Percentiles rank a stretch among this genome's conserved stretches.
Conservation (phyloP, 768 basidiomycete genomes). For the Suillus discolor region DNA sequence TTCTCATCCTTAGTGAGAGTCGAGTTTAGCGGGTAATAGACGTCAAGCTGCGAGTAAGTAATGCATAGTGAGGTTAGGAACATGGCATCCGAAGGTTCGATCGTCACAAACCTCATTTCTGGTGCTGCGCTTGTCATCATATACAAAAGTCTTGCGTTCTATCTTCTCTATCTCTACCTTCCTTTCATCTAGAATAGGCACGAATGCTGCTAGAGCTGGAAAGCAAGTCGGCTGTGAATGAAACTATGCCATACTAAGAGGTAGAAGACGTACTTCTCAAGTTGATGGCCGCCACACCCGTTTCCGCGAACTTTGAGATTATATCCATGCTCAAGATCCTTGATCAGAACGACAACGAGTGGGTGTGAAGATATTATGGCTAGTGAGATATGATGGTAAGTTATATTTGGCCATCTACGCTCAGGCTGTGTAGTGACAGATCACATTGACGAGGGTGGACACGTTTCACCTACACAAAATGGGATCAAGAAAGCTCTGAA, state of each 20-base stretch:
- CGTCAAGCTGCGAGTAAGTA: conserved; percentile 50
- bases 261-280: conserved; percentile 35
- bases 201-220: conserved; percentile 51
- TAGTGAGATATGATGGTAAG: background rate
- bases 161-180: conserved; percentile 48
- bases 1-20: conserved; percentile 26
- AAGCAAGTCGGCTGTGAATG: background rate
- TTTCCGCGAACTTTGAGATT: conserved; percentile 35
- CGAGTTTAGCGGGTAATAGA: conserved; percentile 56
- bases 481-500: background rate
- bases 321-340: conserved; percentile 34
- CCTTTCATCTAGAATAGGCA: conserved; percentile 51
- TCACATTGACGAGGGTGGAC: background rate
- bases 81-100: background rate
- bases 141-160: conserved; percentile 58
- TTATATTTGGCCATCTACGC: background rate
- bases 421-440: background rate
- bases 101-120: background rate
- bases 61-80: background rate
- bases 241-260: conserved; percentile 6
- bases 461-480: background rate
- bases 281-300: conserved; percentile 32
- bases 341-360: background rate
- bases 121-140: conserved; percentile 35
- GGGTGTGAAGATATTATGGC: background rate